A percentile compares a stretch with the other conserved stretches of the same genome.
Evolutionary conservation across 2,329 filamentous ascomycete genomes (phyloP).

Genomic region (Ophiostoma quercus): DNA sequence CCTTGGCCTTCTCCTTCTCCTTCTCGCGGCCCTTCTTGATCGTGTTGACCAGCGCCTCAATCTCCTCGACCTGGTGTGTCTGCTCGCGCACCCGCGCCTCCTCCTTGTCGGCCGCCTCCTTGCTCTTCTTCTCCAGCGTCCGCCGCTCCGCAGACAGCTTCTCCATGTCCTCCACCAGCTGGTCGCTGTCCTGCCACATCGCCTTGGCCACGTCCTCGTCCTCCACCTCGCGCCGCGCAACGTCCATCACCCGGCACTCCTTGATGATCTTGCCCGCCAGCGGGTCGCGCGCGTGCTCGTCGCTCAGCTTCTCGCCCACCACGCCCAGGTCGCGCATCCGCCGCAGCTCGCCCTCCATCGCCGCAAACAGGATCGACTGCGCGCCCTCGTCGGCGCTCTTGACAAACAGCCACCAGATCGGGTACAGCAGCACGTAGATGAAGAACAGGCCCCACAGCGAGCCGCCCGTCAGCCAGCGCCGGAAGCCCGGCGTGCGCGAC

Average conservation of each 20-base stretch:
- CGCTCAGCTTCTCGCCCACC: slow-evolving; percentile 14
- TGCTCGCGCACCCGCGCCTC: slow-evolving; percentile 34
- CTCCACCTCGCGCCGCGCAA: slow-evolving; percentile 65
- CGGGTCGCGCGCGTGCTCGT: slow-evolving; percentile 14
- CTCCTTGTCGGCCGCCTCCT: slow-evolving; percentile 25
- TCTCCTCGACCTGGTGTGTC: slow-evolving; percentile 26
- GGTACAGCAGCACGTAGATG: slow-evolving; percentile 71
- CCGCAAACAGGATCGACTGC: slow-evolving; percentile 78
- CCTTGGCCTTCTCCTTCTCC: slow-evolving; percentile 25
- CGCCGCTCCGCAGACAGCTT: slow-evolving; percentile 63
- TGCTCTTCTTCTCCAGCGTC: slow-evolving; percentile 7
- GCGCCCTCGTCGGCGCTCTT: slow-evolving; percentile 81
- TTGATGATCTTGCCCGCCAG: slow-evolving; percentile 60
- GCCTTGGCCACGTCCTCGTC: slow-evolving; percentile 77
- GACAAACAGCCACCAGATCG: slow-evolving; percentile 78
- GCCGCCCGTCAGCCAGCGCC: slow-evolving; percentile 80
- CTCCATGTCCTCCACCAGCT: slow-evolving; percentile 74
- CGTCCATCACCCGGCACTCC: slow-evolving; percentile 75
- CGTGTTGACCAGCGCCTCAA: slow-evolving; percentile 39
- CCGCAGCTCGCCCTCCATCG: slow-evolving; percentile 71
- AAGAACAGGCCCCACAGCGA: slow-evolving; percentile 71
- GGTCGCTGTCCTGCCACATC: slow-evolving; percentile 85
- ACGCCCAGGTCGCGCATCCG: slow-evolving; percentile 38
- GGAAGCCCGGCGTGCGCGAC: slow-evolving; percentile 77
- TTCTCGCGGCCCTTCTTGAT: slow-evolving; percentile 42